These are phyloP conservation scores for Gastrolobium bilobum DNA, from an alignment of 306 rosid species.

Conservation along the genomic window DNA sequence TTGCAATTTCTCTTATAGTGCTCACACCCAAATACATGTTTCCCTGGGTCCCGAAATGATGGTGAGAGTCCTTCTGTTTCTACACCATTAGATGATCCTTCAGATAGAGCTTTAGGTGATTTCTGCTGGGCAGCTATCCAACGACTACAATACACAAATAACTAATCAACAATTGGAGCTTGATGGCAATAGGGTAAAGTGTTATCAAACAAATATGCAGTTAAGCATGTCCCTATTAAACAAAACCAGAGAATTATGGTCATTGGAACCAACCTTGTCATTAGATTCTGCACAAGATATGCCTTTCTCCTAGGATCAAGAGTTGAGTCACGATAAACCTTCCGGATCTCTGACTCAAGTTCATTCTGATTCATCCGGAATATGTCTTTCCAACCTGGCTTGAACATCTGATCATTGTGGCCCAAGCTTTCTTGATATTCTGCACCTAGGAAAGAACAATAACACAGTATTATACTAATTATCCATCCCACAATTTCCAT, in stretches of 20 bases:
- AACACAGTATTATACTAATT: conserved; percentile 37
- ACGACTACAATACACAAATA: conserved; percentile 68
- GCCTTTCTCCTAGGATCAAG: conserved; percentile 99
- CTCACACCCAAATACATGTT: conserved; percentile 86
- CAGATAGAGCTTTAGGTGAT: conserved; percentile 70
- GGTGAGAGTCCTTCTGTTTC: conserved; percentile 71
- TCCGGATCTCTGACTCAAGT: conserved; percentile 97
- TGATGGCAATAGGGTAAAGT: conserved; percentile 34
- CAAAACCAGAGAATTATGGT: conserved; percentile 35
- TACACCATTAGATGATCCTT: conserved; percentile 72
- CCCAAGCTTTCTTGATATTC: conserved; percentile 88
- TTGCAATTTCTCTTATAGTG: conserved; percentile 99
- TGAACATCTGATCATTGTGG: conserved; percentile 91
- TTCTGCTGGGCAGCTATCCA: conserved; percentile 99
- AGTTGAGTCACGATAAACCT: conserved; percentile 90
- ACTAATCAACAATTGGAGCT: conserved; percentile 44
- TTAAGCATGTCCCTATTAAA: conserved; percentile 31
- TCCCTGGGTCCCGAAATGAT: conserved; percentile 72
- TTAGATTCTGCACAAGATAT: conserved; percentile 96
- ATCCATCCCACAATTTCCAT: conserved; percentile 36
- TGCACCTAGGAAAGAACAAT: conserved; percentile 60
- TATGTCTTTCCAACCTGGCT: conserved; percentile 99
- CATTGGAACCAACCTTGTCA: conserved; percentile 85
- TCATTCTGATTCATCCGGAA: conserved; percentile 98
- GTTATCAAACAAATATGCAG: conserved; percentile 32